Base-by-base conservation (phyloP, 1,284 basidiomycete genomes). In the Cutaneotrichosporon sp. region DNA sequence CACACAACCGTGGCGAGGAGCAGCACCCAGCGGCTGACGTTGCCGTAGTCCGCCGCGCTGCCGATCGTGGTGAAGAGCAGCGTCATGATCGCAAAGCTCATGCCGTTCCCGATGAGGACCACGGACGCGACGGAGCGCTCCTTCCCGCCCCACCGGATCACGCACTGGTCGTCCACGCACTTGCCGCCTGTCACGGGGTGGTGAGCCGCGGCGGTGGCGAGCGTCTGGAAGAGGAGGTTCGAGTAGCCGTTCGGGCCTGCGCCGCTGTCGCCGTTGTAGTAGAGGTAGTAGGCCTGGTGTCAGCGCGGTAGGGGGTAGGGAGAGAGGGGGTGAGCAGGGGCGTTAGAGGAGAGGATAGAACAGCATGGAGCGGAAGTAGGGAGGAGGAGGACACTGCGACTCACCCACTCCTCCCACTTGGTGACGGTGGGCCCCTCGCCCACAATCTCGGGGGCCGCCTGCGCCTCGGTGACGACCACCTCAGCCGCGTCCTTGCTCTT, bases 21-120 rank as follows among this genome's bases (percentile, higher is more conserved):
- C 16, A 92, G 81, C 4, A 92, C 77, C 86, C 87, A 91, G 13
- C 86, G 84, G 29, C 88, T 88, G 69, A 90, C 89, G 1, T 81
- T 84, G 14, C 89, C 89, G 68, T 90, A 92, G 76, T 91, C 90
- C 0, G 88, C 90, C 0, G 87, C 86, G 16, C 89, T 89, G 20
- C 89, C 89, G 52, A 93, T 87, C 0, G 89, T 88, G 1, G 90
- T 89, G 50, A 64, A 60, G 13, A 64, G 56, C 13, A 88, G 86
- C 64, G 91, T 91, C 72, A 86, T 86, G 62, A 88, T 80, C 14
- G 54, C 58, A 33, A 66, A 59, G 10, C 45, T 45, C 29, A 61
- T 62, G 5, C 64, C 89, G 56, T 88, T 90, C 1, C 88, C 83
- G n/a, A 91, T 80, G 13, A 91, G 81, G 16, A 90, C 85, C 22